Evolutionary conservation across 495 filamentous ascomycete species (phyloP).

Genomic region (Physcia stellaris): DNA sequence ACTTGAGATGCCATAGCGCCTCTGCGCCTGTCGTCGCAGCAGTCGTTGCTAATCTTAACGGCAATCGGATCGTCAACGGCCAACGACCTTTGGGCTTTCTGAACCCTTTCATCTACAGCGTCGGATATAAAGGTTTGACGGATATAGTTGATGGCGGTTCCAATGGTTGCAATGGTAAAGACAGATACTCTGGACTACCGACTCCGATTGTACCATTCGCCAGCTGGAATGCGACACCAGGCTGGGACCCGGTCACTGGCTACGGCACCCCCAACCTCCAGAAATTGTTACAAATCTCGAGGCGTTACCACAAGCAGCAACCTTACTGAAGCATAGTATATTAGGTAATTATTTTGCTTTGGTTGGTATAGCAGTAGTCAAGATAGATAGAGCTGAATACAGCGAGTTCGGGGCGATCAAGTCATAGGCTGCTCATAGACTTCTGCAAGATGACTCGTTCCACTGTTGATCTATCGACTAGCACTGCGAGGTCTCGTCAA

Average conservation of each 20-base stretch:
- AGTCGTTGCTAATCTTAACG: conserved; percentile 44
- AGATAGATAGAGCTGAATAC: no score
- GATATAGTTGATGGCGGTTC: conserved; percentile 44
- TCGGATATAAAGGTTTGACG: conserved; percentile 31
- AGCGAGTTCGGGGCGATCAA: no score
- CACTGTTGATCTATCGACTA: no score
- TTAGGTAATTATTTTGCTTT: no score
- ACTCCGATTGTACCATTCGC: conserved; percentile 34
- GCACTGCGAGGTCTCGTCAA: no score
- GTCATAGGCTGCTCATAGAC: no score
- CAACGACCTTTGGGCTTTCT: conserved; percentile 44
- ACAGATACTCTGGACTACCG: conserved; percentile 8
- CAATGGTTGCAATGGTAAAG: conserved; percentile 33
- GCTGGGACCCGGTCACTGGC: conserved; percentile 36
- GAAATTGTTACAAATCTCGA: conserved; percentile 22
- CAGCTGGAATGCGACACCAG: conserved; percentile 44
- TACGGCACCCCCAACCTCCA: conserved; percentile 29
- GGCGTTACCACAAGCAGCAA: conserved; percentile 3
- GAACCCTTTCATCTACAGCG: conserved; percentile 50
- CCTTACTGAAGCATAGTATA: no score
- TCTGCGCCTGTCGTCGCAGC: conserved; percentile 39
- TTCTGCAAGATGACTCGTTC: no score
- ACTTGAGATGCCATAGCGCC: conserved; percentile 20
- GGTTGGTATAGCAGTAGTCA: no score
- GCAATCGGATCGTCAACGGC: conserved; percentile 34